Percentiles rank a stretch among this genome's conserved stretches.
Conservation (phyloP, 331 rosid species). For the Acacia concinna region DNA sequence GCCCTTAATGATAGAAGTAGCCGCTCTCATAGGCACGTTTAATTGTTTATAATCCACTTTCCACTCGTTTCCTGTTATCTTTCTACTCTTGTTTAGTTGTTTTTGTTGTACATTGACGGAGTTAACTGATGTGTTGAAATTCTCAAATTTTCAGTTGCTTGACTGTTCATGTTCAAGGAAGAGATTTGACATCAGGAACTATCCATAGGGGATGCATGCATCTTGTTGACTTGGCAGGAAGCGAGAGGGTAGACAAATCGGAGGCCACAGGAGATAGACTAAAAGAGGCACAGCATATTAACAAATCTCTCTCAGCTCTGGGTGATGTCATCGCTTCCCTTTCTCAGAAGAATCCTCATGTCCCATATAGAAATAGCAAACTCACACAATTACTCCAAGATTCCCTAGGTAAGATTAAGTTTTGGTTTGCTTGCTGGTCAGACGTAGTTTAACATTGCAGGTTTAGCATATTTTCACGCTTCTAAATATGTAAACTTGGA, state of each 20-base stretch:
- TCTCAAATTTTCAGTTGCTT: constrained; percentile 75
- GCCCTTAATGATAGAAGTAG: constrained; percentile 98
- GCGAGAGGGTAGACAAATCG: constrained; percentile 97
- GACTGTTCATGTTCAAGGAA: constrained; percentile 99
- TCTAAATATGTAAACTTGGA: constrained; percentile 24
- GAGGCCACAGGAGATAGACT: constrained; percentile 97
- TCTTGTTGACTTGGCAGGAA: constrained; percentile 97
- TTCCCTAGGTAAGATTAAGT: constrained; percentile 81
- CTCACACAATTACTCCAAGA: constrained; percentile 97
- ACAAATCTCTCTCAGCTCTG: constrained; percentile 93
- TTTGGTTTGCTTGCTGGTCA: background rate
- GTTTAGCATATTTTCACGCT: background rate
- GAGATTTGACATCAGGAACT: constrained; percentile 81
- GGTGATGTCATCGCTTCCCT: constrained; percentile 98
- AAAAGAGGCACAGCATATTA: constrained; percentile 98
- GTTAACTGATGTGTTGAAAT: constrained; percentile 25
- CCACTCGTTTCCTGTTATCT: constrained; percentile 7
- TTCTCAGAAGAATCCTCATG: constrained; percentile 90
- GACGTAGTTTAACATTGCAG: background rate
- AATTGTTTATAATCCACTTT: constrained; percentile 12
- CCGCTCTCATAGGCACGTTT: constrained; percentile 99
- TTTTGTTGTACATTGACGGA: constrained; percentile 12
- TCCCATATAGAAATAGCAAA: constrained; percentile 96
- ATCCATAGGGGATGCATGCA: constrained; percentile 95
- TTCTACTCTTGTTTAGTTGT: background rate